Evolutionary conservation across 805 yeast genomes (phyloP).

Genomic region (Torulaspora maleeae): DNA sequence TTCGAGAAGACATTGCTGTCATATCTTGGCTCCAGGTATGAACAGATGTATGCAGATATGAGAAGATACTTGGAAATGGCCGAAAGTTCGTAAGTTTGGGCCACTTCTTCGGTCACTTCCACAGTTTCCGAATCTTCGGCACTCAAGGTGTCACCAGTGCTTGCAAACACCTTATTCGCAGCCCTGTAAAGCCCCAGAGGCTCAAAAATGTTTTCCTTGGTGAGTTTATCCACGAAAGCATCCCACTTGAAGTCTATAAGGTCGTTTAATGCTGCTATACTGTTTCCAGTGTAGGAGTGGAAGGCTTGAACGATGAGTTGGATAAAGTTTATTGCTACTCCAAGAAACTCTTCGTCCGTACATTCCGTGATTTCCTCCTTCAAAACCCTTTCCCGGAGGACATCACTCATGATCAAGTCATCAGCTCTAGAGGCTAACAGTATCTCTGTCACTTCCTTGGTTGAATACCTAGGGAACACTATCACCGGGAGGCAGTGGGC

Average conservation of each 20-base stretch:
- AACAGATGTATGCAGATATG: constrained; percentile 78
- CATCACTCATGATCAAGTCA: constrained; percentile 15
- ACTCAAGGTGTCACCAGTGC: constrained; percentile 35
- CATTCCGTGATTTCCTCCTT: constrained; percentile 15
- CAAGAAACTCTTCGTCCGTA: constrained; percentile 13
- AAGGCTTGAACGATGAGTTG: constrained; percentile 31
- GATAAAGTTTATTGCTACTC: constrained; percentile 25
- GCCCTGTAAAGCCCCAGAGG: constrained; percentile 32
- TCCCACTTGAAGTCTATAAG: constrained; percentile 34
- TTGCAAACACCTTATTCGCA: constrained; percentile 28
- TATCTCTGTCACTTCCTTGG: constrained; percentile 23
- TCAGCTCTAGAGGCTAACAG: constrained; percentile 16
- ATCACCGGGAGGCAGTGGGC: constrained; percentile 28
- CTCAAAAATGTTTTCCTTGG: constrained; percentile 20
- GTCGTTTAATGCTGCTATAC: constrained; percentile 26
- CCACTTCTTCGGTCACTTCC: constrained; percentile 8
- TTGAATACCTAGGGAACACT: constrained; percentile 30
- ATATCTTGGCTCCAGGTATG: constrained; percentile 62
- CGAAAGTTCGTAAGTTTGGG: constrained; percentile 46
- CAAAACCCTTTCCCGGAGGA: constrained; percentile 10
- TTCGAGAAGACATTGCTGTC: constrained; percentile 70
- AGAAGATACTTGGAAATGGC: constrained; percentile 62
- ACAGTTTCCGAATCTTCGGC: constrained; percentile 14
- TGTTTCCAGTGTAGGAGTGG: constrained; percentile 34
- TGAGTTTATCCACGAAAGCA: constrained; percentile 18